Percentiles rank a stretch among this genome's conserved stretches.
These are phyloP conservation scores for Tricholoma furcatifolium DNA, from an alignment of 768 basidiomycete genomes.

Conservation along the genomic window DNA sequence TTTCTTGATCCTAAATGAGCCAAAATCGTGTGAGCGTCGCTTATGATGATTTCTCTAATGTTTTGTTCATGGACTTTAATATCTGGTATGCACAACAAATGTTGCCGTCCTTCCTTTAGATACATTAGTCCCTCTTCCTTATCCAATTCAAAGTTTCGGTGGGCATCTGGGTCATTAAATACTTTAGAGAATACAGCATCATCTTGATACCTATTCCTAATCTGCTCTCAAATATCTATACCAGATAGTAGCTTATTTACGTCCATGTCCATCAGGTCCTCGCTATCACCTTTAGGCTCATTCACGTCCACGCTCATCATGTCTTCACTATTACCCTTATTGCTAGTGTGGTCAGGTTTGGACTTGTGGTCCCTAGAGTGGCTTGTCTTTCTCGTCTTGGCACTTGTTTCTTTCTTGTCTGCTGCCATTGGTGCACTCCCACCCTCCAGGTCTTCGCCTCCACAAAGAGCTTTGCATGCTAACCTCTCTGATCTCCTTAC, in stretches of 20 bases:
- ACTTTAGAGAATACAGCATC: background rate
- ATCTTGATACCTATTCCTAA: background rate
- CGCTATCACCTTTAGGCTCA: background rate
- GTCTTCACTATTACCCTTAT: background rate
- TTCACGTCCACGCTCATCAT: background rate
- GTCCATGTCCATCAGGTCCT: background rate
- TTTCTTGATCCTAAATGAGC: conserved; percentile 20
- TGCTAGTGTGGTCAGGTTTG: background rate
- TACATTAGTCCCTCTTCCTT: background rate
- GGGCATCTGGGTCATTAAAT: background rate
- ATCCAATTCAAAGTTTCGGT: background rate
- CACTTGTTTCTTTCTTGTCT: background rate
- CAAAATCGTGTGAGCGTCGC: background rate
- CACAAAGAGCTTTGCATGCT: background rate
- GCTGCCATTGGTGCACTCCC: background rate
- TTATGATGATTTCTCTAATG: background rate
- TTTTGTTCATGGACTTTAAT: background rate
- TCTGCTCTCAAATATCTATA: background rate
- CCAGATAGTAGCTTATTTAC: background rate
- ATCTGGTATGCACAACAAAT: background rate
- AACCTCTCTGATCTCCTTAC: background rate
- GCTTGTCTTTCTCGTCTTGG: too few relatives aligned
- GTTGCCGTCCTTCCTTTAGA: background rate
- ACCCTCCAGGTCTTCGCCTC: background rate
- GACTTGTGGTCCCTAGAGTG: too few relatives aligned